phyloP scores from a whole-genome alignment of 2,329 filamentous ascomycete genomes.

The Penicillium sp. region DNA sequence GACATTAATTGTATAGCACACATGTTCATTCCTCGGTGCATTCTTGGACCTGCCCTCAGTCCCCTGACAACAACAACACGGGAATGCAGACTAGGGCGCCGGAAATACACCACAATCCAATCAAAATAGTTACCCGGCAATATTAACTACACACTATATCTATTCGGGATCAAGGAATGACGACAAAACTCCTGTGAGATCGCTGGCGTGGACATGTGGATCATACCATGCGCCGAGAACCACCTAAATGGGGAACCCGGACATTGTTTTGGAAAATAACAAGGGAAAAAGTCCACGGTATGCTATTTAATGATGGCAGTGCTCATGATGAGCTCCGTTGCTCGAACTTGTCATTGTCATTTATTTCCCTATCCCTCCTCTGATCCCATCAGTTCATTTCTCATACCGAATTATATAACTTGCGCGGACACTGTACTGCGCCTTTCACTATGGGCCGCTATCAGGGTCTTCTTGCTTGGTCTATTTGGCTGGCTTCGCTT shows the following conservation, averaged over 20 bases:
- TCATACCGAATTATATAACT: conserved; percentile 13
- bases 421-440: background rate
- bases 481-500: conserved; percentile 31
- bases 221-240: conserved; percentile 18
- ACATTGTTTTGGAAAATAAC: conserved; percentile 16
- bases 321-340: background rate
- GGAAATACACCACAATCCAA: conserved; percentile 7
- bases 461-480: conserved; percentile 24
- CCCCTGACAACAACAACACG: conserved; percentile 26
- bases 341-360: background rate
- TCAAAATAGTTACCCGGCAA: background rate
- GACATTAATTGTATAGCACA: background rate
- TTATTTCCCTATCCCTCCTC: background rate
- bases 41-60: conserved; percentile 17
- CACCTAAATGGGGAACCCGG: background rate
- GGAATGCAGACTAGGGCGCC: conserved; percentile 20
- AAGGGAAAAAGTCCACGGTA: conserved; percentile 5
- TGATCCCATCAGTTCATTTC: conserved; percentile 1
- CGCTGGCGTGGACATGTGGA: conserved; percentile 16
- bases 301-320: conserved; percentile 18
- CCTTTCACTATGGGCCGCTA: conserved; percentile 22
- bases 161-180: background rate
- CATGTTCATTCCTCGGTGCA: conserved; percentile 7
- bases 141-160: background rate
- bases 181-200: background rate